These are phyloP conservation scores for Yamadazyma sp. DNA, from an alignment of 805 yeast species.

Conservation along the genomic window DNA sequence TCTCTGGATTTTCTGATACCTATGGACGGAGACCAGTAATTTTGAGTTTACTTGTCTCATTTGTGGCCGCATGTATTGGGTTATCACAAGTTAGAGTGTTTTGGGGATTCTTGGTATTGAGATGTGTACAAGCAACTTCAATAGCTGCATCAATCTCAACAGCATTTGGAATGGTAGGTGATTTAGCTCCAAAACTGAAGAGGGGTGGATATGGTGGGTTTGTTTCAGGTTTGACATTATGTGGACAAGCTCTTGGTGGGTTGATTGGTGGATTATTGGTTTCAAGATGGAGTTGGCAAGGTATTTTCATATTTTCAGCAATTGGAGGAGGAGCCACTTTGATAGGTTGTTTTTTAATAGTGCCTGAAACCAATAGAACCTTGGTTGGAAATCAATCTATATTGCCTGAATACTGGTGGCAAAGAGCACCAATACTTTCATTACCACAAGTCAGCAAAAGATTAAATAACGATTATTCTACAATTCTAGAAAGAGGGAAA, in stretches of 20 bases:
- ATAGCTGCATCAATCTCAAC: constrained; percentile 71
- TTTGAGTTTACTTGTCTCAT: constrained; percentile 49
- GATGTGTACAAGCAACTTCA: constrained; percentile 70
- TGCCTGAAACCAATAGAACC: constrained; percentile 74
- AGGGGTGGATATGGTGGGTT: constrained; percentile 68
- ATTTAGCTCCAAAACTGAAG: constrained; percentile 56
- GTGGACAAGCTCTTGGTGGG: constrained; percentile 78
- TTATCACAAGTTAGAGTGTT: constrained; percentile 55
- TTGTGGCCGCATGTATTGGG: constrained; percentile 58
- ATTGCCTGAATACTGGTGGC: constrained; percentile 38
- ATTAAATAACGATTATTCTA: constrained; percentile 27
- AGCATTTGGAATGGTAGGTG: constrained; percentile 66
- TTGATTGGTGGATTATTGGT: constrained; percentile 50
- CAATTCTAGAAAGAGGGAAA: constrained; percentile 12
- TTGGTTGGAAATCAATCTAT: constrained; percentile 72
- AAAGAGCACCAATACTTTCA: constrained; percentile 43
- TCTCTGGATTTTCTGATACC: constrained; percentile 63
- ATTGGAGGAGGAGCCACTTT: constrained; percentile 52
- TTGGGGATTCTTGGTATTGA: constrained; percentile 54
- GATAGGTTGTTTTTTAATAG: constrained; percentile 19
- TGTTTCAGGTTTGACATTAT: constrained; percentile 54
- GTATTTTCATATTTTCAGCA: constrained; percentile 68
- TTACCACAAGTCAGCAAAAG: constrained; percentile 19
- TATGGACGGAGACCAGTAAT: constrained; percentile 69
- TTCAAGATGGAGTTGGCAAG: constrained; percentile 53